Percentiles rank a stretch among this genome's conserved stretches.
These are phyloP conservation scores for Bipolaris victoriae DNA, from an alignment of 2,329 filamentous ascomycete genomes.

Conservation along the genomic window DNA sequence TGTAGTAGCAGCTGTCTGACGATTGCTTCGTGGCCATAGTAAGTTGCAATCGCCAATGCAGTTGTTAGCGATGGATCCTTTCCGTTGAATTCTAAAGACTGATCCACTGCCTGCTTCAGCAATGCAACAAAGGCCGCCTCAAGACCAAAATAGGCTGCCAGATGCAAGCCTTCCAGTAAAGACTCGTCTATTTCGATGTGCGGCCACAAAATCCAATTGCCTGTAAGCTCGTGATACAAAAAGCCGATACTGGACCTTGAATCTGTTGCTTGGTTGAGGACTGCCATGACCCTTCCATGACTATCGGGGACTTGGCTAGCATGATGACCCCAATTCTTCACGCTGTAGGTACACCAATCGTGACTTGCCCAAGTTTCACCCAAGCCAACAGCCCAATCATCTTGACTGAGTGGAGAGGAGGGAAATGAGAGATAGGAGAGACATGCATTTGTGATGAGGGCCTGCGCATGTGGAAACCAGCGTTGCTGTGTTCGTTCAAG, in stretches of 20 bases:
- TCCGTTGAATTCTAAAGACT: not conserved
- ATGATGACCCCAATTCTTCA: not conserved
- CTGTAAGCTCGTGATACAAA: not conserved
- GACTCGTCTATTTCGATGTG: not conserved
- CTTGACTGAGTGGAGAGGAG: not conserved
- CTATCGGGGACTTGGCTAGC: not conserved
- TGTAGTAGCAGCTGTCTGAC: not conserved
- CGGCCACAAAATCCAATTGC: too few species aligned
- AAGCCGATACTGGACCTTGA: not conserved
- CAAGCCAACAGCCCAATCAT: not conserved
- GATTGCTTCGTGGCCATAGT: not conserved
- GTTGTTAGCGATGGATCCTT: not conserved
- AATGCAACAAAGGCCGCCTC: not conserved
- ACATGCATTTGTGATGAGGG: not conserved
- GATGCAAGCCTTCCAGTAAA: not conserved
- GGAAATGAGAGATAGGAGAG: not conserved
- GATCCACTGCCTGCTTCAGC: not conserved
- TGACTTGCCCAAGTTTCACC: not conserved
- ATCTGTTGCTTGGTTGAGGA: not conserved
- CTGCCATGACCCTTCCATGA: not conserved
- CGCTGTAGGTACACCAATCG: not conserved
- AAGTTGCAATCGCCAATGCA: not conserved
- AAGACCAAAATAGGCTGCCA: not conserved
- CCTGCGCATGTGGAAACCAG: not conserved
- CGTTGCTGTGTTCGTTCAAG: slow-evolving; percentile 24